Base-by-base conservation (phyloP, 805 yeast genomes). In the Cyberlindnera nakhonratchasimensis region DNA sequence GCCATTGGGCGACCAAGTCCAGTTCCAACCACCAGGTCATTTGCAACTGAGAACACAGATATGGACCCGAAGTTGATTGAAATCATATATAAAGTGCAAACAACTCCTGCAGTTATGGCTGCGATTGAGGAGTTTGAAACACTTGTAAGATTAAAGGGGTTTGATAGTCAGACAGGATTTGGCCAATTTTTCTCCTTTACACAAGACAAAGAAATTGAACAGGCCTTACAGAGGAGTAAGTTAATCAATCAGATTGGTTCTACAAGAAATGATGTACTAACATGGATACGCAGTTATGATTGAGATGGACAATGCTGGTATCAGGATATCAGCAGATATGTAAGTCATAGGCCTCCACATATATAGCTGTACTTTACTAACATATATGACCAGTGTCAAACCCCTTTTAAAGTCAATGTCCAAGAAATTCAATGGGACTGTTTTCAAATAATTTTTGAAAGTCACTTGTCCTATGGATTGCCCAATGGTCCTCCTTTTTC, bases 261-360 rank as follows among this genome's bases (percentile, higher is more conserved):
- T 18, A n/a, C n/a, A 24, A 33, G 12, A n/a, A 9, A 32, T 14
- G 16, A 29, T 21, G n/a, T 21, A 20, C 33, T 29, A 26, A 28
- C 28, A 28, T n/a, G 13, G n/a, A 25, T 7, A 18, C 22, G 14
- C 18, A 48, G 50, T 51, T 7, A 36, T 45, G 38, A 17, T 36
- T 18, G 52, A 48, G 28, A 42, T 51, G 48, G 40, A 44, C 11
- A 44, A 51, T 13, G 51, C 54, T 4, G 49, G 49, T 2, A 48
- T 51, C 16, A 21, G 34, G 12, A 35, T 51, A 5, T 32, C 41
- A 17, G 32, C 39, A 13, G 48, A 44, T 3, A 28, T 42, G 48
- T 48, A 22, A 26, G 50, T 46, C 29, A 14, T 11, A 20, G n/a
- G 7, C 7, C 28, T 8, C 22, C 13, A 13, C 6, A 25, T 16